Evolutionary conservation across 2,329 filamentous ascomycete genomes (phyloP).

Genomic region (Allantophomopsis cytisporea): DNA sequence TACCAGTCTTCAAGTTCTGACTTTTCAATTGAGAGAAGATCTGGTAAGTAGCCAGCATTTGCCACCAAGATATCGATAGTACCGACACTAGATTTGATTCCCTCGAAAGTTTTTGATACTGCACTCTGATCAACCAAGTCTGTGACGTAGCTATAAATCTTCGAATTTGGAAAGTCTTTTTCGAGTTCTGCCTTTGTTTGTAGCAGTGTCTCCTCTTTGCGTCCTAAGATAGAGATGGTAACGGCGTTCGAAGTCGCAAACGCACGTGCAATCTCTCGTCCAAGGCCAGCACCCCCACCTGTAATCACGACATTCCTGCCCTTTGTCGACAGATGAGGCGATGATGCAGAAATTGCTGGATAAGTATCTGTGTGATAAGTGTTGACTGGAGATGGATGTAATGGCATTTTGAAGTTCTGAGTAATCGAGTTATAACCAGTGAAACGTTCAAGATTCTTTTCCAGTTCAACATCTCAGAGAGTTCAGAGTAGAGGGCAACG

Average conservation of each 20-base stretch:
- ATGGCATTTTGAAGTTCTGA: no score
- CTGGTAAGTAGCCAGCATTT: conserved; percentile 5
- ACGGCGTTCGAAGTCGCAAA: conserved; percentile 10
- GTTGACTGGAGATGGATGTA: no score
- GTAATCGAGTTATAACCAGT: no score
- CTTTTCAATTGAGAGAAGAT: conserved; percentile 1
- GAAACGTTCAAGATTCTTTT: no score
- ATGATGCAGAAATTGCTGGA: no score
- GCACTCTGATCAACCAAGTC: conserved; percentile 1
- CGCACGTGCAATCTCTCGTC: conserved; percentile 2
- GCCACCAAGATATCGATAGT: conserved; percentile 5
- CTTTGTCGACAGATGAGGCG: no score
- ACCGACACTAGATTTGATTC: conserved; percentile 2
- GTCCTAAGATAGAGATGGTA: conserved; percentile 15
- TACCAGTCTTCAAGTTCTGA: conserved; percentile 3
- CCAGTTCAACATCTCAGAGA: no score
- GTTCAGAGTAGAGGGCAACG: no score
- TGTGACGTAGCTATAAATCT: conserved; percentile 1
- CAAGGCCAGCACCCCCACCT: conserved; percentile 5
- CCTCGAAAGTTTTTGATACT: not conserved
- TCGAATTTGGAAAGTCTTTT: not conserved
- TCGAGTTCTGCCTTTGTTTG: conserved; percentile 1
- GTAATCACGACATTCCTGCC: no score
- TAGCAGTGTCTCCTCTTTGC: conserved; percentile 2
- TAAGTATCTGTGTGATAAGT: no score